Base-by-base conservation (phyloP, 768 basidiomycete genomes). In the Lactarius indigo region DNA sequence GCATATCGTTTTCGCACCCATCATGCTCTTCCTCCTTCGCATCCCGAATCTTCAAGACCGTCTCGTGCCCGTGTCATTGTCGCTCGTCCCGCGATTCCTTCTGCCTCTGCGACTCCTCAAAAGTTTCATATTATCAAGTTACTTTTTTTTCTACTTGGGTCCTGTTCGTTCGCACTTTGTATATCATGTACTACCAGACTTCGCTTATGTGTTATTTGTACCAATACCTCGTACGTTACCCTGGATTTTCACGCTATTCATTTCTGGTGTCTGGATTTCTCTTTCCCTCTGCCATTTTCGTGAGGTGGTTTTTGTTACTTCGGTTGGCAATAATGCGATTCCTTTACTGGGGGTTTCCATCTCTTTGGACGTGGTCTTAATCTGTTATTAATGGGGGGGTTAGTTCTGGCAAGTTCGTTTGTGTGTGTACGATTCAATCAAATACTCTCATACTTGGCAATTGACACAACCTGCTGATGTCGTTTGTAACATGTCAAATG, bases 211-310 rank as follows among this genome's bases (percentile, higher is more conserved):
- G 57, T 64, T 64, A 64, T 59, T 56, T 68, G 66, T 68, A 68
- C 62, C 52, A 64, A 68, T 68, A 68, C 66, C 58, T 42, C 66
- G 50, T 68, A 68, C 66, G 63, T 68, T 68, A 68, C 66, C 66
- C 63, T 20, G 63, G 66, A 67, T 63, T 47, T 64, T 68, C 63
- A 64, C 64, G 59, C 66, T 68, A 68, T 68, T 57, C 55, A 57
- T 56, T 42, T 20, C 55, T 33, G 31, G 41, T 50, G 20, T 35
- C 57, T 42, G 57, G 65, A 54, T 30, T 30, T 23, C 30, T 12
- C 54, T 55, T 55, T 57, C 44, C 8, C 30, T 39, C 50, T n/a
- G 12, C n/a, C 31, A 41, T 54, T 37, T 17, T 50, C 26, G 35
- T 50, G 50, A 50, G 35, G 65, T 41, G 31, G 59, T 42, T 35